These are phyloP conservation scores for Cucumis cinereus DNA, from an alignment of 306 rosid genomes.

Conservation along the genomic window DNA sequence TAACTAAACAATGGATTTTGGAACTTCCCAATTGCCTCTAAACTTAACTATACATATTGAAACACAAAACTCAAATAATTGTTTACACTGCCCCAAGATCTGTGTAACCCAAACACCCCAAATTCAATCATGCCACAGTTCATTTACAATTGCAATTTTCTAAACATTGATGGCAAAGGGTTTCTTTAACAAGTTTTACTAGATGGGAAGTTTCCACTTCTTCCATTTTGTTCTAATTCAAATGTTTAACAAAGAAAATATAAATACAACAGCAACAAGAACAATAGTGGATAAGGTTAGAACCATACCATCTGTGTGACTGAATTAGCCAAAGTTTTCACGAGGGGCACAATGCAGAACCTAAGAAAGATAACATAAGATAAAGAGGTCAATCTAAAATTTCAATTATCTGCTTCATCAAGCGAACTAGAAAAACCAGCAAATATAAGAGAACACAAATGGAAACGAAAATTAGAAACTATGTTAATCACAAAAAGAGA, in stretches of 20 bases:
- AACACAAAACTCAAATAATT: neutral
- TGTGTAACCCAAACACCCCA: neutral
- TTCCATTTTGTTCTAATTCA: neutral
- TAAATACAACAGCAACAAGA: neutral
- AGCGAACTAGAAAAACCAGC: neutral
- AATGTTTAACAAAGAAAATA: neutral
- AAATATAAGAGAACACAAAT: neutral
- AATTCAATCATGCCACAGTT: neutral
- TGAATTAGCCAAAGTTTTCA: slow-evolving; percentile 36
- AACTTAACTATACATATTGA: neutral
- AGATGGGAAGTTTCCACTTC: neutral
- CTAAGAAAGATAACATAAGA: slow-evolving; percentile 16
- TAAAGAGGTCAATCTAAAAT: neutral
- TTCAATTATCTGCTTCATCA: neutral
- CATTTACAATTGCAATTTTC: neutral
- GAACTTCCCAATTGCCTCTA: neutral
- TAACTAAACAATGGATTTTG: neutral
- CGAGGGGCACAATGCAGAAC: slow-evolving; percentile 77
- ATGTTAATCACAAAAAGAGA: neutral
- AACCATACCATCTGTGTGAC: slow-evolving; percentile 58
- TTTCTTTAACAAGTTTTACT: neutral
- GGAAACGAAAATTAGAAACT: neutral
- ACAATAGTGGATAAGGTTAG: neutral
- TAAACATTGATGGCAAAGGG: neutral
- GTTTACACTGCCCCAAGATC: neutral